Evolutionary conservation across 176 grass and related monocot genomes (phyloP).

Genomic region (Carex parvula): DNA sequence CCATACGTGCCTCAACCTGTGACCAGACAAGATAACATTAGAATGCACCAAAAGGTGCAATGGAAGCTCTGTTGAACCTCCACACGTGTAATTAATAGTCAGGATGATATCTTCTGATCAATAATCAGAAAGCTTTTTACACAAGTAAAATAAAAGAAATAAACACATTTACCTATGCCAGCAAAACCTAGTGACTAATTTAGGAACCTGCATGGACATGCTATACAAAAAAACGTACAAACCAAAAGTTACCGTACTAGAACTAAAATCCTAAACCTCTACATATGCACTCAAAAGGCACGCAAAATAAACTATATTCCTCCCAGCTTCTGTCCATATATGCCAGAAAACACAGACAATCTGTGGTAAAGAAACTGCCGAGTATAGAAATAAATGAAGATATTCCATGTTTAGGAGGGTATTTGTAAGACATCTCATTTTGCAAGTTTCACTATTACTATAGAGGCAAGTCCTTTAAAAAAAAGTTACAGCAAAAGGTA

Average conservation of each 20-base stretch:
- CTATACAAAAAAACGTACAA: neutral
- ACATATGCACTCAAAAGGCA: neutral
- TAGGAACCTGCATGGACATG: neutral
- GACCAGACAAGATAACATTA: conserved; percentile 25
- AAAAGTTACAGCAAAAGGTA: neutral
- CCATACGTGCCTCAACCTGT: conserved; percentile 61
- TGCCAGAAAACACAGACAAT: neutral
- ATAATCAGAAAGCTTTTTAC: neutral
- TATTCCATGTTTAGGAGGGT: conserved; percentile 2
- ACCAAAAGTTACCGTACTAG: neutral
- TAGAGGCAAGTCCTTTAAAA: neutral
- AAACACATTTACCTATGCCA: neutral
- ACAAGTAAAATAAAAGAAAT: neutral
- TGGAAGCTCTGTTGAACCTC: conserved; percentile 10
- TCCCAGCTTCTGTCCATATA: neutral
- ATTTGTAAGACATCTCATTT: neutral
- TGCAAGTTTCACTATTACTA: neutral
- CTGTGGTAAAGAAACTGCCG: neutral
- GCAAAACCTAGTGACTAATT: neutral
- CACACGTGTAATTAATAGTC: neutral
- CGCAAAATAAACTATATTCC: neutral
- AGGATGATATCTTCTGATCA: neutral
- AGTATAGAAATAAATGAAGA: neutral
- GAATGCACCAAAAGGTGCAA: neutral
- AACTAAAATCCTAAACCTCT: neutral